Base-by-base conservation (phyloP, 495 filamentous ascomycete genomes). In the Neurospora terricola region DNA sequence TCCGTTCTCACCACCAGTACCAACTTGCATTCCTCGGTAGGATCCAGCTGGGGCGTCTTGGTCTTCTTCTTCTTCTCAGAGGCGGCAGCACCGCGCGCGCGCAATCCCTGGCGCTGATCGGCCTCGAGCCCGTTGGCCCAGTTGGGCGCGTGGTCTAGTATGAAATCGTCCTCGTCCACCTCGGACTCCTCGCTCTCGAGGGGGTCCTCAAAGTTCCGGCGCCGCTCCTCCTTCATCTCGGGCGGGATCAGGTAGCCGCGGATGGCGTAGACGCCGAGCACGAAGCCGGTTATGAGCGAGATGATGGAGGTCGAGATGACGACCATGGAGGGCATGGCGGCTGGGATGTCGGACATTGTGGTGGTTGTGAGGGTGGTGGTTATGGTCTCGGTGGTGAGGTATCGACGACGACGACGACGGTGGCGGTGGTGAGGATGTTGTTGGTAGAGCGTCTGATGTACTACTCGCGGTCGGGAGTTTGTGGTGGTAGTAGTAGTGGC, bases 1-100 rank as follows among this genome's bases (percentile, higher is more conserved):
- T 99, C 96, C 34, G 92, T 97, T 75, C 96, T 83, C 40, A 98
- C 94, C 16, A 97, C 93, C 27, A 99, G 84, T 23, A 98, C 94
- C 69, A 99, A 83, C 80, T 99, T 99, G 83, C 94, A 97, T 76
- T 97, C 94, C 78, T 98, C 95, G 8, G 80, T 82, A 81, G 4
- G 81, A 81, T 39, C 82, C 82, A 70, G 84, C 82, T 66, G 48
- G 10, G 66, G 38, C 38, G 38, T 70, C 48, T 71, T 71, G 11
- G 27, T 43, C 69, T 42, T 45, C 34, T 70, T 71, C 73, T 71
- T 73, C 42, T 76, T 77, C 36, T 72, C 48, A 23, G 48, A 11
- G 21, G 48, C 54, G 16, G 54, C 54, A 30, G 71, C 72, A 8
- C 73, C 66, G 59, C 71, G 36, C 12, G 76, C 79, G 38, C 82